Evolutionary conservation across 345 rosid species (phyloP).

Genomic region (Luvunga scandens): DNA sequence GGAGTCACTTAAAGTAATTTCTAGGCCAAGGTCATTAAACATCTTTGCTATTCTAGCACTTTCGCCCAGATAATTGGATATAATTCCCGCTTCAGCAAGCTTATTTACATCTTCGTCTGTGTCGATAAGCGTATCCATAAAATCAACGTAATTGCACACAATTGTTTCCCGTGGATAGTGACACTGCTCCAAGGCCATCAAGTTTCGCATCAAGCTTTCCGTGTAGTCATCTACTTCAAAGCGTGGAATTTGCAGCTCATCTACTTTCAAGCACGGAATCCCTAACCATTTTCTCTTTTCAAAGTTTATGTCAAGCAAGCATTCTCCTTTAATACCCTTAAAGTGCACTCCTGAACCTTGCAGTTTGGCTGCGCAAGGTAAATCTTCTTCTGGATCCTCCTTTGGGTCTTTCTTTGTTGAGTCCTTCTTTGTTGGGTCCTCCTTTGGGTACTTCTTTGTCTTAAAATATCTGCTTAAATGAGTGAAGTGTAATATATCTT

Average conservation of each 20-base stretch:
- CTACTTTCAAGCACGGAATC: not conserved
- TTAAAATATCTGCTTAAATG: not conserved
- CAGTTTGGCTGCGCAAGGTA: not conserved
- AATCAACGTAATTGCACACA: slow-evolving; percentile 4
- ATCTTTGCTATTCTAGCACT: not conserved
- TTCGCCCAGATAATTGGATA: not conserved
- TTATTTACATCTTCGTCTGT: not conserved
- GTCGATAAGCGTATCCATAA: slow-evolving; percentile 1
- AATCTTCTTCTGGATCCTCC: no score
- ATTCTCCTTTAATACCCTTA: not conserved
- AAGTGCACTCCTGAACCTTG: slow-evolving; percentile 16
- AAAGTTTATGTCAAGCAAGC: not conserved
- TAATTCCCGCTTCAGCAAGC: not conserved
- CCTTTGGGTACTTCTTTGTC: no score
- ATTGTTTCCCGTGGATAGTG: slow-evolving; percentile 1
- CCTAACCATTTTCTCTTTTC: not conserved
- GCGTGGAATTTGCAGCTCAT: not conserved
- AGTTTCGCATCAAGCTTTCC: slow-evolving; percentile 18
- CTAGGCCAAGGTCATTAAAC: not conserved
- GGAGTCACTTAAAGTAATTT: not conserved
- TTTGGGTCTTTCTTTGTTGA: no score
- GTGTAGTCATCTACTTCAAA: not conserved
- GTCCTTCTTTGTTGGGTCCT: no score
- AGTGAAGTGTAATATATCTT: not conserved
- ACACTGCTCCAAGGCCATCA: slow-evolving; percentile 20